These are phyloP conservation scores for Colletotrichum theobromicola DNA, from an alignment of 2,329 filamentous ascomycete genomes.

Conservation along the genomic window DNA sequence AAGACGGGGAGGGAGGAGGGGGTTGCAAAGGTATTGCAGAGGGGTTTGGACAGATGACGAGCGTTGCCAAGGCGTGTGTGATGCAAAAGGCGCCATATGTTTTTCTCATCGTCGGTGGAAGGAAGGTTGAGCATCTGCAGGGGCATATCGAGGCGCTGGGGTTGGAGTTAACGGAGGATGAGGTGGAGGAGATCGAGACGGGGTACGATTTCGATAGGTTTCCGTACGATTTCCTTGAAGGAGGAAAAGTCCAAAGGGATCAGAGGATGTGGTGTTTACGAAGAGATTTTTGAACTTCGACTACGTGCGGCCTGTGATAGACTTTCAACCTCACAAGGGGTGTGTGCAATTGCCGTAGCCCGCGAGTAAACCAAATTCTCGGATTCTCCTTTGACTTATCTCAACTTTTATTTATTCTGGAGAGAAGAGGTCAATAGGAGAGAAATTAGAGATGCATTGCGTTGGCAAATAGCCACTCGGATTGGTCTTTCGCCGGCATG, in stretches of 20 bases:
- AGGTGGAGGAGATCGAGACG: conserved; percentile 61
- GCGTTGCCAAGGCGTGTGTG: conserved; percentile 61
- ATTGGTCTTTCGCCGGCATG: background rate
- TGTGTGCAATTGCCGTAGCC: too few species aligned
- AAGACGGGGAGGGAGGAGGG: background rate
- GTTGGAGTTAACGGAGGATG: conserved; percentile 53
- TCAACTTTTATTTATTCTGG: background rate
- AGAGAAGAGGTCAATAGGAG: background rate
- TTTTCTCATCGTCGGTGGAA: conserved; percentile 65
- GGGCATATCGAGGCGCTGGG: conserved; percentile 63
- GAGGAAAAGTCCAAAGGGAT: background rate
- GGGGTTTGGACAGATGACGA: conserved; percentile 14
- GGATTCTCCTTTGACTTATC: background rate
- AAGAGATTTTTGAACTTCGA: background rate
- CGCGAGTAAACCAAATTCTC: background rate
- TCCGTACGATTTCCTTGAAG: conserved; percentile 34
- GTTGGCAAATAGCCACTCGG: background rate
- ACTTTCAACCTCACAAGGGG: background rate
- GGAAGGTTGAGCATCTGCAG: conserved; percentile 65
- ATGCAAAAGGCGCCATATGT: conserved; percentile 64
- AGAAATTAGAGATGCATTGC: background rate
- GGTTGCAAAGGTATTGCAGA: background rate
- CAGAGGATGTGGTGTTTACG: background rate
- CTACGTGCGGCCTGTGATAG: background rate
- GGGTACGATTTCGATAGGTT: conserved; percentile 60